A percentile compares a stretch with the other conserved stretches of the same genome.
Conservation (phyloP, 805 yeast species). For the Hanseniaspora meyeri region DNA sequence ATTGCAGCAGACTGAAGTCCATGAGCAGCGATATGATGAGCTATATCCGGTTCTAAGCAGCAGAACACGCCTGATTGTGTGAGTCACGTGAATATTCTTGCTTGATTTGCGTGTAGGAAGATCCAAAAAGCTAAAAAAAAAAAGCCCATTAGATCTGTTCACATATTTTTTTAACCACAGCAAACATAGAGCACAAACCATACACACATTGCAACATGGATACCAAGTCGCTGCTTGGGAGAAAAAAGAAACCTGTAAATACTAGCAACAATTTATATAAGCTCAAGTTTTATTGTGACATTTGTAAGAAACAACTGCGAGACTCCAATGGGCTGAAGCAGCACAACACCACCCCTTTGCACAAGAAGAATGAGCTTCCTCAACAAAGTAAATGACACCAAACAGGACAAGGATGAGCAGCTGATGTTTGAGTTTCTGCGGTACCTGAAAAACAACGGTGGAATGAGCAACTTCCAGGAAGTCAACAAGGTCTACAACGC, state of each 20-base stretch:
- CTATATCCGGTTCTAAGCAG: background rate
- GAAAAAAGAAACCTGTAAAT: conserved; percentile 60
- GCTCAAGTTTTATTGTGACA: conserved; percentile 77
- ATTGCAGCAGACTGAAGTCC: conserved; percentile 19
- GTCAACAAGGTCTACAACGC: conserved; percentile 87
- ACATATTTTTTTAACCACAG: no score
- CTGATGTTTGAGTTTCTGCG: conserved; percentile 56
- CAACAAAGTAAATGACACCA: conserved; percentile 26
- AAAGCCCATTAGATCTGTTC: no score
- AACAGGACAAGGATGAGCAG: conserved; percentile 41
- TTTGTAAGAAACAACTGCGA: conserved; percentile 85
- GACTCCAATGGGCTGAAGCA: conserved; percentile 93
- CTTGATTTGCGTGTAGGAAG: background rate
- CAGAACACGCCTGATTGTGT: background rate
- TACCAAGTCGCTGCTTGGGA: conserved; percentile 43
- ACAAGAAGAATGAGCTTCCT: conserved; percentile 34
- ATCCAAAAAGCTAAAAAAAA: background rate
- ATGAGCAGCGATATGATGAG: conserved; percentile 1
- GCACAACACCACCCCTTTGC: conserved; percentile 75
- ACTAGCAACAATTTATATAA: conserved; percentile 78
- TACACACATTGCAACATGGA: background rate
- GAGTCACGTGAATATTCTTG: background rate
- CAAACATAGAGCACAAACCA: background rate
- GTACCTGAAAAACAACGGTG: conserved; percentile 50
- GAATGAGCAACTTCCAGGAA: conserved; percentile 32